phyloP scores from a whole-genome alignment of 768 basidiomycete genomes.

The Suillus americanus region DNA sequence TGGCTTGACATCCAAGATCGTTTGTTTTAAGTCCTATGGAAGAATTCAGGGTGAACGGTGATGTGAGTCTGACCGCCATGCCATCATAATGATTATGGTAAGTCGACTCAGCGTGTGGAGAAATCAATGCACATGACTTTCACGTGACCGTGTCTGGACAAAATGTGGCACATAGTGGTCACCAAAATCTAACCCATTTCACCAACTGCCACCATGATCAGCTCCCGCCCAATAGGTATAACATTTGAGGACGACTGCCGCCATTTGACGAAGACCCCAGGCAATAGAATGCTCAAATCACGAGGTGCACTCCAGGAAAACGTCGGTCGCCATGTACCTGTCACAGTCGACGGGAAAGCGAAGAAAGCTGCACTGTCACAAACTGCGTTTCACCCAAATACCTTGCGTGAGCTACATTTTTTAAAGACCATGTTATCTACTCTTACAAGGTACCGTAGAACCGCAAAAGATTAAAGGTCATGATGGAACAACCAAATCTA shows the following conservation, averaged over 20 bases:
- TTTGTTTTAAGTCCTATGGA: no score
- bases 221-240: slow-evolving; percentile 22
- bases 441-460: neutral
- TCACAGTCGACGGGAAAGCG: slow-evolving; percentile 46
- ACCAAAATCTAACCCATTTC: slow-evolving; percentile 6
- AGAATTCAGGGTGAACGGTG: no score
- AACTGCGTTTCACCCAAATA: slow-evolving; percentile 34
- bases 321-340: slow-evolving; percentile 37
- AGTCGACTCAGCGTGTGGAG: no score
- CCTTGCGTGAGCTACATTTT: slow-evolving; percentile 24
- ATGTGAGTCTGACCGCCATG: no score
- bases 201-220: slow-evolving; percentile 22
- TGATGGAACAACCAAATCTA: slow-evolving; percentile 13
- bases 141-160: slow-evolving; percentile 31
- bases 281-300: slow-evolving; percentile 41
- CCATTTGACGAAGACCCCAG: slow-evolving; percentile 51
- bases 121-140: slow-evolving; percentile 6
- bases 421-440: neutral
- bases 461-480: neutral
- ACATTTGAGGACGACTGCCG: slow-evolving; percentile 28
- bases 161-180: slow-evolving; percentile 1
- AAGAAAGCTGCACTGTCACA: slow-evolving; percentile 36
- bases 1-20: no score
- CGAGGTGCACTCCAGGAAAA: slow-evolving; percentile 49
- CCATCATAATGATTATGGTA: no score